These are phyloP conservation scores for Phytopythium montanum DNA, from an alignment of 352 stramenopile species.

Conservation along the genomic window DNA sequence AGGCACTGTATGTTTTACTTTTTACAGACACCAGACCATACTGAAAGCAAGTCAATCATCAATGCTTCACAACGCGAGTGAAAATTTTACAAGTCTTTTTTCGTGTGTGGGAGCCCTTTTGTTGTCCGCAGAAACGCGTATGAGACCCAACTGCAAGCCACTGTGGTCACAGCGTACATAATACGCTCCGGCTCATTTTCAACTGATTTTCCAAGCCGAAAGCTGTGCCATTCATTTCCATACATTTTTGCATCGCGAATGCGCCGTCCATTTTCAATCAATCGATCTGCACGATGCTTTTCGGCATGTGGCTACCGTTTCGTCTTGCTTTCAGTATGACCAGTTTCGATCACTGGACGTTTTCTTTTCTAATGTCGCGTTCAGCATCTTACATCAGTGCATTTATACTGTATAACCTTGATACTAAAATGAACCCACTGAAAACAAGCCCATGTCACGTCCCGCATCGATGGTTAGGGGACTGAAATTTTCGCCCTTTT, in stretches of 20 bases:
- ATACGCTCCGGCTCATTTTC: too few relatives aligned
- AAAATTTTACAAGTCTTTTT: too few relatives aligned
- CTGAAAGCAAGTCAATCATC: too few relatives aligned
- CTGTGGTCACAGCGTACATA: background rate
- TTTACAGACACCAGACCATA: too few relatives aligned
- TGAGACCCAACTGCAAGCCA: background rate
- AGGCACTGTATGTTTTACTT: too few relatives aligned
- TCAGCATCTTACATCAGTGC: background rate
- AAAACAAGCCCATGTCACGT: slow-evolving; percentile 5
- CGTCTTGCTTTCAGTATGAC: background rate
- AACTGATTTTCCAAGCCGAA: too few relatives aligned
- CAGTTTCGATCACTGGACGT: slow-evolving; percentile 3
- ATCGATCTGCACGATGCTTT: background rate
- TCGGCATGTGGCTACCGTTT: background rate
- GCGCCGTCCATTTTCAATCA: background rate
- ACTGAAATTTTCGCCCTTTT: slow-evolving; percentile 64
- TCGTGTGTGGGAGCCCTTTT: too few relatives aligned
- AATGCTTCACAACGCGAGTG: too few relatives aligned
- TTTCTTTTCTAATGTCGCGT: slow-evolving; percentile 5
- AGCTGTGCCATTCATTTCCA: too few relatives aligned
- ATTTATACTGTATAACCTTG: background rate
- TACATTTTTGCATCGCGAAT: too few relatives aligned
- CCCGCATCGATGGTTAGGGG: slow-evolving; percentile 39
- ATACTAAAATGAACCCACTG: background rate
- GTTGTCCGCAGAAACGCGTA: background rate